Base-by-base conservation (phyloP, 805 yeast species). In the Wickerhamiella alocasiicola region DNA sequence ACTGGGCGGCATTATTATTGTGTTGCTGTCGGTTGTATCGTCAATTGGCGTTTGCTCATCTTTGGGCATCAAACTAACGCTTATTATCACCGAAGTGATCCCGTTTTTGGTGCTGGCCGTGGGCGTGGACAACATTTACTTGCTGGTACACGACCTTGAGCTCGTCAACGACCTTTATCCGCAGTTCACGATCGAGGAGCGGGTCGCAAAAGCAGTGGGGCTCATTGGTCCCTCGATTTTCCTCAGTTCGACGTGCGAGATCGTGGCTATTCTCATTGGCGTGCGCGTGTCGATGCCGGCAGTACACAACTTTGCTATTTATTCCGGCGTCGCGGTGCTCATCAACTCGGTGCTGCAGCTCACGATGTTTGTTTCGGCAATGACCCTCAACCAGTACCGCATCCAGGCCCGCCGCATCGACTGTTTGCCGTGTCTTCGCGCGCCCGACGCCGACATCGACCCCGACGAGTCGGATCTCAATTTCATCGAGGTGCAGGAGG, bases 81-180 rank as follows among this genome's bases (percentile, higher is more conserved):
- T 88, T 31, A 87, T 88, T 48, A 84, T 88, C 43, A 96, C 97
- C 2, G 97, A 91, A 57, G 98, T 88, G 5, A 88, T 88, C 25
- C 97, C 97, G 7, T 88, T 88, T 55, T 64, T 88, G 52, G 81
- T 88, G 11, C 66, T 88, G 44, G 98, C 98, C 0, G 78, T 88
- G 42, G 98, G 98, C n/a, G 84, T 88, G 20, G 98, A 88, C 61
- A 88, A 88, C 56, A 81, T 88, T 19, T 91, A 87, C 54, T 63
- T 88, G 48, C 73, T 88, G 16, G 78, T 84, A 1, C 87, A 87
- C 55, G 94, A 85, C 53, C 64, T 82, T 36, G 72, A 76, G 31
- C 61, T 67, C 15, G 70, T 76, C 21, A 71, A 71, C 35, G 67
- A 61, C 9, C 49, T 67, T 2, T 56, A 62, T 34, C 71, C 74